These are phyloP conservation scores for Ustilago xerochloae DNA, from an alignment of 1,284 basidiomycete species.

Conservation along the genomic window DNA sequence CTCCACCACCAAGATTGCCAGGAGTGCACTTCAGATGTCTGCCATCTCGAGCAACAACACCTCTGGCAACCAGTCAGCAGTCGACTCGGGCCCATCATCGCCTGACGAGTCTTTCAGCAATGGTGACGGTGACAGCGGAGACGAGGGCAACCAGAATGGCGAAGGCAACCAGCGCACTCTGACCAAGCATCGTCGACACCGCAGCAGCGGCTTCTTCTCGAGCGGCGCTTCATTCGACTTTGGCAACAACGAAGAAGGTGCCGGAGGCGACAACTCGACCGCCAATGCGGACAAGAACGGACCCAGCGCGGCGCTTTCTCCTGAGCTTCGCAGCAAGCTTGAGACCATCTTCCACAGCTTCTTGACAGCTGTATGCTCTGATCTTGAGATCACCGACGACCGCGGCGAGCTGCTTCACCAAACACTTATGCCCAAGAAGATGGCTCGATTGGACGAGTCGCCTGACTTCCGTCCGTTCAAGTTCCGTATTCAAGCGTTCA, in stretches of 20 bases:
- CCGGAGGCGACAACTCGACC: conserved; percentile 20
- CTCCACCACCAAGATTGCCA: conserved; percentile 23
- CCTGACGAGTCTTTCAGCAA: conserved; percentile 54
- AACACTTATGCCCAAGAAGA: conserved; percentile 84
- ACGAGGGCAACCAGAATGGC: conserved; percentile 18
- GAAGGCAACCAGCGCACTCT: conserved; percentile 20
- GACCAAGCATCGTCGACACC: conserved; percentile 48
- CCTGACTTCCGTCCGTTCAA: conserved; percentile 98
- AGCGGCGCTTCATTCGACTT: conserved; percentile 52
- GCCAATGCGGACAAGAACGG: conserved; percentile 31
- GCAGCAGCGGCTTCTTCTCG: conserved; percentile 50
- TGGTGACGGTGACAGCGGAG: conserved; percentile 40
- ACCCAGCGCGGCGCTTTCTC: conserved; percentile 24
- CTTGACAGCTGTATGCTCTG: conserved; percentile 87
- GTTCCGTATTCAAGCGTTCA: conserved; percentile 98
- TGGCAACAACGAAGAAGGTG: conserved; percentile 20
- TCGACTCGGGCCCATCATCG: conserved; percentile 46
- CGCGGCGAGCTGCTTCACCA: conserved; percentile 98
- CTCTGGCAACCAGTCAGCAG: conserved; percentile 33
- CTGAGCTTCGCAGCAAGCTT: conserved; percentile 81
- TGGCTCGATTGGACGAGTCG: conserved; percentile 74
- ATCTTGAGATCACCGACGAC: conserved; percentile 88
- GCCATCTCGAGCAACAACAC: conserved; percentile 30
- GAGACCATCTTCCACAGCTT: conserved; percentile 93
- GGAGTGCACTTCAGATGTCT: conserved; percentile 50